Conservation (phyloP, 257 asterid genomes). For the Cynanchum wilfordii region DNA sequence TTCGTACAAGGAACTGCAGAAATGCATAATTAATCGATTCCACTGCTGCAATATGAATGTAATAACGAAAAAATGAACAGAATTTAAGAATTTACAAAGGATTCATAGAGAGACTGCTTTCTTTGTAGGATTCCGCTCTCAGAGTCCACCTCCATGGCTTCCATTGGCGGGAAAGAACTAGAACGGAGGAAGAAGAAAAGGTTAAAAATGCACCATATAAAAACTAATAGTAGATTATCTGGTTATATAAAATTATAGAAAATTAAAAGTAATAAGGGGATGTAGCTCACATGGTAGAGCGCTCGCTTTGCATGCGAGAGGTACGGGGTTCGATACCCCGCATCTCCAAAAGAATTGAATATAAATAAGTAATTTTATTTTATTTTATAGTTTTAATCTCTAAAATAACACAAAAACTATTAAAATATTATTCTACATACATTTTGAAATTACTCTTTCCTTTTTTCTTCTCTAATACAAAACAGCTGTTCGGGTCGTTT, state of each 20-base stretch:
- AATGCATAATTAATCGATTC: not conserved
- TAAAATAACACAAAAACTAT: too few species aligned
- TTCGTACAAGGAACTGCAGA: not conserved
- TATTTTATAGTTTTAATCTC: too few species aligned
- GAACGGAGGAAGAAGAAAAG: conserved; percentile 4
- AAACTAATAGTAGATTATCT: too few species aligned
- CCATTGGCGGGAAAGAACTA: conserved; percentile 63
- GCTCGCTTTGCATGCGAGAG: conserved; percentile 99
- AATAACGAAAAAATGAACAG: not conserved
- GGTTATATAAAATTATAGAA: too few species aligned
- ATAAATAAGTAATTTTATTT: too few species aligned
- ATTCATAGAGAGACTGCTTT: conserved; percentile 54
- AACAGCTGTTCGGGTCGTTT: too few species aligned
- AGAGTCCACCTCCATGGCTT: conserved; percentile 55
- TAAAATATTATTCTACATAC: too few species aligned
- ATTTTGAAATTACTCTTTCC: too few species aligned
- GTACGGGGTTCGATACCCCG: conserved; percentile 77
- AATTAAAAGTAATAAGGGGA: conserved; percentile 32
- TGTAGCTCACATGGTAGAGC: conserved; percentile 99
- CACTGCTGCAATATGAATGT: not conserved
- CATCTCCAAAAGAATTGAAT: too few species aligned
- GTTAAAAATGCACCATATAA: not conserved
- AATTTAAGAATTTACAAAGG: conserved; percentile 39
- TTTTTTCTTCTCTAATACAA: too few species aligned
- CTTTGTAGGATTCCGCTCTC: conserved; percentile 40